Conservation (phyloP, 2,329 filamentous ascomycete species). For the Fusarium robinianum region DNA sequence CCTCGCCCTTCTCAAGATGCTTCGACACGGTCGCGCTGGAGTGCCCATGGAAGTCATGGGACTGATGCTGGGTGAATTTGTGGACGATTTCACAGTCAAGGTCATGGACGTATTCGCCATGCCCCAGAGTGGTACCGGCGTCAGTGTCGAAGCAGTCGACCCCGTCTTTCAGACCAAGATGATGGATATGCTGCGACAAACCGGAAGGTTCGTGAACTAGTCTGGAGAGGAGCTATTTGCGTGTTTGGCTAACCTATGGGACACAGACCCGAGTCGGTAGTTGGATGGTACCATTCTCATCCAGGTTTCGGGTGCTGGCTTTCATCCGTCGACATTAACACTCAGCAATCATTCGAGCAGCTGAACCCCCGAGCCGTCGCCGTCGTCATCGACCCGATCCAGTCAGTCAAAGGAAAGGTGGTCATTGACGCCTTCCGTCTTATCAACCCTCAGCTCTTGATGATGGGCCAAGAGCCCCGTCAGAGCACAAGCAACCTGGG, state of each 20-base stretch:
- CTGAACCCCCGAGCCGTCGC: conserved; percentile 95
- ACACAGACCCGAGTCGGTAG: conserved; percentile 86
- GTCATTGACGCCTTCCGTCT: conserved; percentile 99
- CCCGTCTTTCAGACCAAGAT: conserved; percentile 99
- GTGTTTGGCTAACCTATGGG: conserved; percentile 15
- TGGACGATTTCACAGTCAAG: conserved; percentile 97
- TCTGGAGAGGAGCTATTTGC: conserved; percentile 2
- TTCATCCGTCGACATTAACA: conserved; percentile 98
- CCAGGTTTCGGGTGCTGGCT: conserved; percentile 99
- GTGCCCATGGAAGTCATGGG: conserved; percentile 99
- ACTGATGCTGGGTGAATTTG: conserved; percentile 97
- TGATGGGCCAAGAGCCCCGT: conserved; percentile 96
- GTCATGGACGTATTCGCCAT: conserved; percentile 99
- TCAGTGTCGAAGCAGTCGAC: conserved; percentile 97
- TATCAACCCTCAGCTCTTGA: conserved; percentile 96
- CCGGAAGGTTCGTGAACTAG: conserved; percentile 72
- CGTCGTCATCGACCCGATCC: conserved; percentile 97
- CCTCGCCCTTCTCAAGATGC: conserved; percentile 95
- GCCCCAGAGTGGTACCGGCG: conserved; percentile 97
- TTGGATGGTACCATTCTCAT: conserved; percentile 99
- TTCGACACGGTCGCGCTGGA: conserved; percentile 94
- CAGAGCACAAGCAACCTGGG: conserved; percentile 98
- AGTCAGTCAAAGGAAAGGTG: conserved; percentile 99
- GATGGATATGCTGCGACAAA: conserved; percentile 99
- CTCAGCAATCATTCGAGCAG: conserved; percentile 99